A percentile compares a stretch with the other conserved stretches of the same genome.
Evolutionary conservation across 2,329 filamentous ascomycete genomes (phyloP).

Genomic region (Trichothecium sympodiale): DNA sequence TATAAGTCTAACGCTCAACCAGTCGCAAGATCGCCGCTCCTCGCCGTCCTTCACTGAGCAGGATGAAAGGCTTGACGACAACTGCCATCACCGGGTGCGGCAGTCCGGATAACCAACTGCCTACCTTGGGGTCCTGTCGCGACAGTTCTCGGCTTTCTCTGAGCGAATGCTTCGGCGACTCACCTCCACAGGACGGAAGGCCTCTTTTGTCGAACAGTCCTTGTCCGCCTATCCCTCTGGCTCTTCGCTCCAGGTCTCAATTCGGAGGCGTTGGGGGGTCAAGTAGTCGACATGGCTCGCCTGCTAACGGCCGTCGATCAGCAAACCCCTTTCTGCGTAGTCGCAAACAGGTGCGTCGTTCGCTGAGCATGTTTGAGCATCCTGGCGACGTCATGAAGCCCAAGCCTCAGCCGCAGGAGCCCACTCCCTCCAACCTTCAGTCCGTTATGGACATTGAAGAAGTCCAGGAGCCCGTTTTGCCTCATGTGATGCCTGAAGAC

Average conservation of each 20-base stretch:
- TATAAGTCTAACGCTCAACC: conserved; percentile 13
- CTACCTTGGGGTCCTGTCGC: conserved; percentile 29
- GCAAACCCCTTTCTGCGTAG: conserved; percentile 64
- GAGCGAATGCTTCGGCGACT: conserved; percentile 69
- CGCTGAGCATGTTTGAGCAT: conserved; percentile 95
- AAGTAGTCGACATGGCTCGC: conserved; percentile 61
- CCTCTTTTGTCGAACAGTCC: conserved; percentile 50
- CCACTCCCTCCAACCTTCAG: conserved; percentile 40
- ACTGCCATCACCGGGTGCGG: conserved; percentile 50
- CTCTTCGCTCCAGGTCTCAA: conserved; percentile 52
- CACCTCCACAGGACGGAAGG: conserved; percentile 61
- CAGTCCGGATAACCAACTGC: conserved; percentile 52
- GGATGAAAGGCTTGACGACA: conserved; percentile 65
- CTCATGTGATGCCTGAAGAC: conserved; percentile 72
- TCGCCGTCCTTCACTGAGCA: conserved; percentile 62
- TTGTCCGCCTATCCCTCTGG: conserved; percentile 40
- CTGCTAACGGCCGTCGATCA: conserved; percentile 55
- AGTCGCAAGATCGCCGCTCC: conserved; percentile 59
- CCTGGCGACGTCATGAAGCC: conserved; percentile 78
- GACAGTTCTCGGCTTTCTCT: conserved; percentile 44
- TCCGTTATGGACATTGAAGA: conserved; percentile 80
- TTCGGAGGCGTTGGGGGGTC: conserved; percentile 37
- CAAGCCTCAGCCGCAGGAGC: conserved; percentile 48
- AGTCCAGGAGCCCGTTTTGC: conserved; percentile 60
- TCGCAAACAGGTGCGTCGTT: conserved; percentile 81